Conservation (phyloP, 768 basidiomycete species). For the Suillus americanus region DNA sequence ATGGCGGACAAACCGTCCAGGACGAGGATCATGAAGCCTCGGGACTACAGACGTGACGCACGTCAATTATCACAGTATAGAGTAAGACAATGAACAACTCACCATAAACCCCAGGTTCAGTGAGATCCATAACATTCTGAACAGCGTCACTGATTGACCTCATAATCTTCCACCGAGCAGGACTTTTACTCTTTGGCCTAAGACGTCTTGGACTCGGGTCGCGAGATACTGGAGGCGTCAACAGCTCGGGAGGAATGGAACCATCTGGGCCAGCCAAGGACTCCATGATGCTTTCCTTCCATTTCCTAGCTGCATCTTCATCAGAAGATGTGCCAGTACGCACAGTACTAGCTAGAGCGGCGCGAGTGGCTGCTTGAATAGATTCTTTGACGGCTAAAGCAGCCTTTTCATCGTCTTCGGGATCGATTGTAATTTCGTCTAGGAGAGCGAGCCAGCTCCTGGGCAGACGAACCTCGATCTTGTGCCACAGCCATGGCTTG, state of each 20-base stretch:
- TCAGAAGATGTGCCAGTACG: slow-evolving; percentile 35
- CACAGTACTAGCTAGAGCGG: slow-evolving; percentile 51
- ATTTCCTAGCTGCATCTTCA: slow-evolving; percentile 43
- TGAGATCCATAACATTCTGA: slow-evolving; percentile 62
- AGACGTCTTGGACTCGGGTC: slow-evolving; percentile 81
- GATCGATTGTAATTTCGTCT: slow-evolving; percentile 69
- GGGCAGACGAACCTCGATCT: slow-evolving; percentile 80
- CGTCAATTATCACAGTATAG: slow-evolving; percentile 9
- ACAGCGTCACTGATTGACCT: slow-evolving; percentile 78
- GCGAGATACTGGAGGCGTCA: slow-evolving; percentile 78
- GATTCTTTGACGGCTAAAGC: slow-evolving; percentile 65
- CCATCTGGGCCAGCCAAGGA: slow-evolving; percentile 62
- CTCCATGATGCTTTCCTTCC: slow-evolving; percentile 63
- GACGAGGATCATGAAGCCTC: slow-evolving; percentile 64
- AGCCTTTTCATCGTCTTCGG: slow-evolving; percentile 65
- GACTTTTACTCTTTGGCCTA: slow-evolving; percentile 75
- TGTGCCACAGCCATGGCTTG: slow-evolving; percentile 87
- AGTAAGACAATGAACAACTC: slow-evolving; percentile 21
- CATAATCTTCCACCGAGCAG: slow-evolving; percentile 82
- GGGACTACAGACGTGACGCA: slow-evolving; percentile 48
- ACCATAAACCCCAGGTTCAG: slow-evolving; percentile 75
- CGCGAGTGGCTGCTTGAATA: slow-evolving; percentile 64
- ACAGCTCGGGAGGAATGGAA: slow-evolving; percentile 69
- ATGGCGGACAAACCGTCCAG: slow-evolving; percentile 80
- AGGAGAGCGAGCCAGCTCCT: slow-evolving; percentile 83